phyloP scores from a whole-genome alignment of 768 basidiomycete genomes.

The Peribolospora kevripleyi region DNA sequence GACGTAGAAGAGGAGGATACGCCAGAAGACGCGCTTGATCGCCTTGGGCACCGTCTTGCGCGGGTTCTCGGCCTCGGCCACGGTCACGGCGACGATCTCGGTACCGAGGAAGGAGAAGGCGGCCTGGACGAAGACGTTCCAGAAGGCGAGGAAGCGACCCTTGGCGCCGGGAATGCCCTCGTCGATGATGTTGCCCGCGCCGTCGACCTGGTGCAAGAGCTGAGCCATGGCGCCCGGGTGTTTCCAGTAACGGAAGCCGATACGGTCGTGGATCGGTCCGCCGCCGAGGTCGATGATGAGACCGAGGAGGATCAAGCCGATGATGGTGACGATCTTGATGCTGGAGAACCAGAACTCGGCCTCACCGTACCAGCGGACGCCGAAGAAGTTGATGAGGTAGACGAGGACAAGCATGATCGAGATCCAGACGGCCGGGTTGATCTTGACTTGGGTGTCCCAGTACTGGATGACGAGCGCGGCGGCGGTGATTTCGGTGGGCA shows the following conservation, averaged over 20 bases:
- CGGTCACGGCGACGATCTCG: constrained; percentile 25
- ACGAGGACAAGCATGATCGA: constrained; percentile 1
- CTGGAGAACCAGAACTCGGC: constrained; percentile 21
- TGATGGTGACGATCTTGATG: constrained; percentile 21
- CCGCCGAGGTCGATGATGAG: constrained; percentile 20
- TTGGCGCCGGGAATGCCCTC: constrained; percentile 24
- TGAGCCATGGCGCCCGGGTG: neutral
- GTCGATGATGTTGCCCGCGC: constrained; percentile 23
- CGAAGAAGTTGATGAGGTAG: constrained; percentile 6
- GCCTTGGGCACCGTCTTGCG: constrained; percentile 28
- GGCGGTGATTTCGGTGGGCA: constrained; percentile 16
- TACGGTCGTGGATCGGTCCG: constrained; percentile 16
- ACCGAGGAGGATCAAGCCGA: constrained; percentile 20
- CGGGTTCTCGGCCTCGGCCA: constrained; percentile 25
- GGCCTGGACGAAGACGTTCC: constrained; percentile 33
- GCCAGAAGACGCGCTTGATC: constrained; percentile 41
- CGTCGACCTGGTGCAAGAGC: constrained; percentile 19
- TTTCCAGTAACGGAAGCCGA: constrained; percentile 20
- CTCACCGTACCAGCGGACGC: constrained; percentile 10
- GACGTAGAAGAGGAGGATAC: constrained; percentile 60
- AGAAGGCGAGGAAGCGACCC: constrained; percentile 39
- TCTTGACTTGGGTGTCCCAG: constrained; percentile 6
- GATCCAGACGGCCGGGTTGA: constrained; percentile 4
- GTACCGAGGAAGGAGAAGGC: constrained; percentile 35
- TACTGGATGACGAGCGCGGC: constrained; percentile 17